A percentile compares a stretch with the other conserved stretches of the same genome.
phyloP scores from a whole-genome alignment of 2,329 filamentous ascomycete species.

The Neonectria magnoliae region DNA sequence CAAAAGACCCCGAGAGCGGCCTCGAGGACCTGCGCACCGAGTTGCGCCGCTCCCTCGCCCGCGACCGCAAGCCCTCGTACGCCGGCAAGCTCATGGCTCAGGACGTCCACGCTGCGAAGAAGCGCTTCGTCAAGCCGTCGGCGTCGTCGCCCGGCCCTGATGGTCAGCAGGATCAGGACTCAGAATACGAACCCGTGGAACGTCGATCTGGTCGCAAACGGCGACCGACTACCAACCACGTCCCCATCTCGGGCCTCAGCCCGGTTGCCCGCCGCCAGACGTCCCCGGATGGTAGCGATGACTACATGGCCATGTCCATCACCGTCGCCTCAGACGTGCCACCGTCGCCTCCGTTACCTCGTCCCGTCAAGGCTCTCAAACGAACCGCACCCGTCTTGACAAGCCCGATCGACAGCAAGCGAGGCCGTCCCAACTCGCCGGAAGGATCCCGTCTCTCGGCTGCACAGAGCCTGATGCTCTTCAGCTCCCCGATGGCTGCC shows the following conservation, averaged over 20 bases:
- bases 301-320: conserved; percentile 40
- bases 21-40: conserved; percentile 41
- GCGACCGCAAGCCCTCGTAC: conserved; percentile 44
- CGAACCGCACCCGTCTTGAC: conserved; percentile 34
- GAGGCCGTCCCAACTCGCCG: conserved; percentile 39
- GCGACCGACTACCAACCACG: conserved; percentile 34
- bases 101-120: conserved; percentile 43
- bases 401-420: conserved; percentile 33
- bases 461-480: conserved; percentile 43
- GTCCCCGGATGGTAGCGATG: conserved; percentile 39
- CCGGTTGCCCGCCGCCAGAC: conserved; percentile 30
- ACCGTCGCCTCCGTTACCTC: conserved; percentile 38
- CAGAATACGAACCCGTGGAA: conserved; percentile 27
- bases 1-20: conserved; percentile 37
- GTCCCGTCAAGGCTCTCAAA: conserved; percentile 37
- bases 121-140: conserved; percentile 38
- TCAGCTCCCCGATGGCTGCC: conserved; percentile 43
- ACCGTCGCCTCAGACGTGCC: conserved; percentile 41
- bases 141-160: conserved; percentile 36
- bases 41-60: conserved; percentile 41
- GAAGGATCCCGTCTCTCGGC: conserved; percentile 43
- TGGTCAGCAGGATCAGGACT: conserved; percentile 30
- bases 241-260: conserved; percentile 34
- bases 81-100: conserved; percentile 44
- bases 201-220: conserved; percentile 36